Evolutionary conservation across 352 stramenopile species (phyloP), one percentile per base, ranked within the genome.

Genomic region (Globisporangium perplexum): DNA sequence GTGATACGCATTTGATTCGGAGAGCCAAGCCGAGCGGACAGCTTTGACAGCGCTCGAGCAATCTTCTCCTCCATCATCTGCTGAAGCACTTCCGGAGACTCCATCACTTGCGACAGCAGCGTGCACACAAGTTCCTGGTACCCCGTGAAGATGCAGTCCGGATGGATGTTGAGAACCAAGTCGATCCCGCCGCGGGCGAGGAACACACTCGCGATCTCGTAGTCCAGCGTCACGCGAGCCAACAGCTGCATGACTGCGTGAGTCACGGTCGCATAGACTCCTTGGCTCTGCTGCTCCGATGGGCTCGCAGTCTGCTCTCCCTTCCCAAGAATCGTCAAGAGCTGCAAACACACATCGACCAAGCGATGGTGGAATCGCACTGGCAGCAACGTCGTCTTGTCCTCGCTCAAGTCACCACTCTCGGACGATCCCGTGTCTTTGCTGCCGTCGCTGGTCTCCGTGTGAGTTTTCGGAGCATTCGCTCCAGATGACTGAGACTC

Each of bases 21-120:
- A 24, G 83, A 64, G 10, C 83, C 83, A 50, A 90, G 83, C 28
- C 85, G 72, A 8, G 79, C 67, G 23, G 81, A 72, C 38, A 95
- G 52, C 59, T 95, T 95, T 3, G 71, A 72, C 24, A 95, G 83
- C 7, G 79, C 78, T 39, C 78, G 72, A 14, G 69, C 48, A 65
- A 95, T 92, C 51, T 90, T 93, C 14, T 93, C 83, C 60, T 93
- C 81, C 82, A 93, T 93, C 59, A 84, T 84, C 30, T 86, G 74
- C 58, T 93, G 70, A n/a, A 95, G 57, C 7, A 93, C 79, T 54
- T 91, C 76, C 3, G 85, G 85, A 5, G 84, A 93, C 55, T 93
- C 83, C 28, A 95, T 62, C 8, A 81, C 63, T 44, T 92, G 83
- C 15, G 79, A 85, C 3, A 95, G 55, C 20, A 95, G 55, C 15